These are phyloP conservation scores for Claviceps fusiformis DNA, from an alignment of 2,329 filamentous ascomycete genomes.

Conservation along the genomic window DNA sequence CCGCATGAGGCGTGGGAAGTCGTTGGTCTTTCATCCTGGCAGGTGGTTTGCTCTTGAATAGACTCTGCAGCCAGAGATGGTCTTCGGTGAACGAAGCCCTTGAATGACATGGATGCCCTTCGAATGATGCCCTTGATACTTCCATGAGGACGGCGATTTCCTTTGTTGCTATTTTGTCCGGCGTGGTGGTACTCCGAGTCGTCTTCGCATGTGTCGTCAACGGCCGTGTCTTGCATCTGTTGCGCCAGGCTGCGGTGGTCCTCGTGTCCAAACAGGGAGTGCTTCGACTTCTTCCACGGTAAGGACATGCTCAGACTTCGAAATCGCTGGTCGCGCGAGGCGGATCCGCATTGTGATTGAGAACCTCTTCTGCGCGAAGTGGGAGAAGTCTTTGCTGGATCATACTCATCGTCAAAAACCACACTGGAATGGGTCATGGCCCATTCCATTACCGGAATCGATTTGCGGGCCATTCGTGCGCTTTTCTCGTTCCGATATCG, in stretches of 20 bases:
- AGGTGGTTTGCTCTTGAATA: conserved; percentile 15
- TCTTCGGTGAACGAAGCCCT: conserved; percentile 37
- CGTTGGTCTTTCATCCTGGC: conserved; percentile 21
- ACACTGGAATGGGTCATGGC: conserved; percentile 1
- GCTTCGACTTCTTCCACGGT: conserved; percentile 35
- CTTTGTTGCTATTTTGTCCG: conserved; percentile 13
- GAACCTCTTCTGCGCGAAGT: neutral
- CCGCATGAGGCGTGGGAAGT: conserved; percentile 39
- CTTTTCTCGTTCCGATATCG: neutral
- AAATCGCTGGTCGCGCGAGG: conserved; percentile 23
- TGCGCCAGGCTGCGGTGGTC: conserved; percentile 17
- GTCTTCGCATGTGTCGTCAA: conserved; percentile 19
- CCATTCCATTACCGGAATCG: conserved; percentile 6
- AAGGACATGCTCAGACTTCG: conserved; percentile 38
- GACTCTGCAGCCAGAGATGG: conserved; percentile 26
- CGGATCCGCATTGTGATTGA: neutral
- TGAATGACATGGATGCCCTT: conserved; percentile 40
- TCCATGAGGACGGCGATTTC: conserved; percentile 12
- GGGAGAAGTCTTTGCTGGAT: conserved; percentile 1
- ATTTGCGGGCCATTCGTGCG: conserved; percentile 2
- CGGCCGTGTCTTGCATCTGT: conserved; percentile 17
- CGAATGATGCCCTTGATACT: conserved; percentile 38
- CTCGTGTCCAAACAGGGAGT: conserved; percentile 22
- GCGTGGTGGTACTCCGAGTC: conserved; percentile 11
- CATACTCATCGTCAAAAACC: conserved; percentile 3